These are phyloP conservation scores for Saturnispora mendoncae DNA, from an alignment of 805 yeast genomes.

Conservation along the genomic window DNA sequence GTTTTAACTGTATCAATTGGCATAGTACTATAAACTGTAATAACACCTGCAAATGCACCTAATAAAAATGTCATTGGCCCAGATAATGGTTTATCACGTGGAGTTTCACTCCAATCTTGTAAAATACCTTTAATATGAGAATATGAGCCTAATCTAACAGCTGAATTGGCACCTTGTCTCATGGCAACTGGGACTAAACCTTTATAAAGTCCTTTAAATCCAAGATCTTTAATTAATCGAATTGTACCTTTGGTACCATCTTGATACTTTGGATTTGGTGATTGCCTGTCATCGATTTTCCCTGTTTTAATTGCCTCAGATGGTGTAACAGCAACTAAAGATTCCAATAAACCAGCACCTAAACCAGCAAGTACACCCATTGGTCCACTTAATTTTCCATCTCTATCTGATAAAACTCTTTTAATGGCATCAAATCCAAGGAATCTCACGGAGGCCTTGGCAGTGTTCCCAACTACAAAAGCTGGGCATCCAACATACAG, in stretches of 20 bases:
- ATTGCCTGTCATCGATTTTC: conserved; percentile 83
- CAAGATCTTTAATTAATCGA: conserved; percentile 63
- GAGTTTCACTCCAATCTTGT: conserved; percentile 59
- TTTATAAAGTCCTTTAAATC: conserved; percentile 74
- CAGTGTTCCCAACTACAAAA: conserved; percentile 90
- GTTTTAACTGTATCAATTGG: conserved; percentile 95
- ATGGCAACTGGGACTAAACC: conserved; percentile 89
- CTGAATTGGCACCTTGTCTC: conserved; percentile 94
- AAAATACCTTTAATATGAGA: conserved; percentile 74
- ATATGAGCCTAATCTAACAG: conserved; percentile 89
- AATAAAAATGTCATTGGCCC: conserved; percentile 75
- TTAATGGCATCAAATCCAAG: conserved; percentile 88
- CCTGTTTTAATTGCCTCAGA: conserved; percentile 96
- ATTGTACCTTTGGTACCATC: conserved; percentile 55
- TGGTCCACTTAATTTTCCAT: conserved; percentile 82
- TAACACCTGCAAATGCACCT: conserved; percentile 84
- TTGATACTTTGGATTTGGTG: conserved; percentile 69
- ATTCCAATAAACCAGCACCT: conserved; percentile 91
- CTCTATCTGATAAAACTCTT: conserved; percentile 62
- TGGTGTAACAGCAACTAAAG: conserved; percentile 91
- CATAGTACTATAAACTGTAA: conserved; percentile 90
- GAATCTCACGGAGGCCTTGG: conserved; percentile 91
- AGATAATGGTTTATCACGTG: conserved; percentile 65
- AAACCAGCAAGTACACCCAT: conserved; percentile 94
- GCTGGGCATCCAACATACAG: conserved; percentile 96